Evolutionary conservation across 2,329 filamentous ascomycete species (phyloP).

Genomic region (Ceratocystis albifundus): DNA sequence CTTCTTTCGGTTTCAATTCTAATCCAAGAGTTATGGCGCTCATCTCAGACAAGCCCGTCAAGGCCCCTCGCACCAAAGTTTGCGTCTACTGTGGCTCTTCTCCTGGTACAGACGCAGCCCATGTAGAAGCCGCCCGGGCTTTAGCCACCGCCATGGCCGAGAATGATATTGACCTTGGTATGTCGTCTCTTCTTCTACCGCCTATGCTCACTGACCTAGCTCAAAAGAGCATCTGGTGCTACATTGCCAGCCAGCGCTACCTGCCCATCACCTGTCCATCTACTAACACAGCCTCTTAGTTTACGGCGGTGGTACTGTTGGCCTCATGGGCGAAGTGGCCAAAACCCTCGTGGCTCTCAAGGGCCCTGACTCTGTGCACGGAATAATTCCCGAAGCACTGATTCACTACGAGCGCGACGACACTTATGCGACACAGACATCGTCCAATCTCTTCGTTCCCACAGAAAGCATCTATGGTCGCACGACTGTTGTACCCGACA

Average conservation of each 20-base stretch:
- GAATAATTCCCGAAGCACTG: constrained; percentile 81
- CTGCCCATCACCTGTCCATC: constrained; percentile 18
- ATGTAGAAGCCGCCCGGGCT: constrained; percentile 65
- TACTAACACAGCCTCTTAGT: constrained; percentile 38
- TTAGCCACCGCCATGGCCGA: constrained; percentile 64
- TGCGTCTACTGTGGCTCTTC: constrained; percentile 92
- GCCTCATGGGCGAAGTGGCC: constrained; percentile 90
- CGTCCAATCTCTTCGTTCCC: constrained; percentile 35
- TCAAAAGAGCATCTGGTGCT: too few species aligned
- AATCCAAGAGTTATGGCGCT: constrained; percentile 24
- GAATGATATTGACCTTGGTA: constrained; percentile 64
- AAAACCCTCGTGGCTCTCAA: constrained; percentile 72
- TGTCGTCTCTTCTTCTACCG: constrained; percentile 25
- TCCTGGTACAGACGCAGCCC: constrained; percentile 57
- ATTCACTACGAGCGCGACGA: constrained; percentile 64
- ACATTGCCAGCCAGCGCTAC: background rate
- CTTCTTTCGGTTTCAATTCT: constrained; percentile 2
- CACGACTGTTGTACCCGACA: constrained; percentile 83
- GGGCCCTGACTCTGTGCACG: constrained; percentile 73
- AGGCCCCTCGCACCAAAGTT: constrained; percentile 48
- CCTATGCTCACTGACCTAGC: background rate
- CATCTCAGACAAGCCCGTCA: constrained; percentile 27
- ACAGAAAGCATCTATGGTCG: constrained; percentile 59
- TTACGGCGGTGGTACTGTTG: constrained; percentile 88
- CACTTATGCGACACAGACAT: constrained; percentile 35